Evolutionary conservation across 768 basidiomycete genomes (phyloP), one percentile per base, ranked within the genome.

Genomic region (Mycena haematopus): DNA sequence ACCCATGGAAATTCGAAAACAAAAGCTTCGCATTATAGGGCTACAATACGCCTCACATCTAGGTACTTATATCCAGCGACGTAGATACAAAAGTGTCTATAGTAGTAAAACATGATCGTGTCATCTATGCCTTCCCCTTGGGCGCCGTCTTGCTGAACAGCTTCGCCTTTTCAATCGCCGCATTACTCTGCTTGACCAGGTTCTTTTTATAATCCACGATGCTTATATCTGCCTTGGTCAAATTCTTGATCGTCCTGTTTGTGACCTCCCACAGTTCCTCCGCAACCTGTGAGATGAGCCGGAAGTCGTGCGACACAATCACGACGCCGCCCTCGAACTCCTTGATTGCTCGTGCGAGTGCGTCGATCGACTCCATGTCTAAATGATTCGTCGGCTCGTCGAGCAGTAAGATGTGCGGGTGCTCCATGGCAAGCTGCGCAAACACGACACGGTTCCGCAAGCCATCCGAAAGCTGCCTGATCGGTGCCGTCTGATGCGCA

Each of bases 181-280:
- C 85, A 71, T 86, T 82, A 86, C 92, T 93, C 76, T 92, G 83
- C 79, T 85, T 90, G 53, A 92, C 79, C 47, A 97, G 82, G 63
- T 86, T 86, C 78, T 84, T 89, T 85, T 99, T 99, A 83, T 98
- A 99, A 75, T 95, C 92, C 33, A 91, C 79, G 73, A 99, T 98
- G 52, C 86, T 89, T 73, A 98, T 94, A 67, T 94, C 95, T 69
- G 86, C 81, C 80, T 90, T 95, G 25, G 95, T 92, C 65, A 99
- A 78, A 78, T 98, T 97, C 75, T 84, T 84, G 74, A 99, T 95
- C 72, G 92, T 94, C 78, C 90, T 90, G 74, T 95, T 85, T 73
- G 94, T 93, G 57, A 99, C 97, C 76, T 99, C 97, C 97, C 97
- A 99, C 9, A 99, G 88, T 75, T 99, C 96, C 74, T 99, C 93